Base-by-base conservation (phyloP, 2,329 filamentous ascomycete species). In the Alternaria longipes region DNA sequence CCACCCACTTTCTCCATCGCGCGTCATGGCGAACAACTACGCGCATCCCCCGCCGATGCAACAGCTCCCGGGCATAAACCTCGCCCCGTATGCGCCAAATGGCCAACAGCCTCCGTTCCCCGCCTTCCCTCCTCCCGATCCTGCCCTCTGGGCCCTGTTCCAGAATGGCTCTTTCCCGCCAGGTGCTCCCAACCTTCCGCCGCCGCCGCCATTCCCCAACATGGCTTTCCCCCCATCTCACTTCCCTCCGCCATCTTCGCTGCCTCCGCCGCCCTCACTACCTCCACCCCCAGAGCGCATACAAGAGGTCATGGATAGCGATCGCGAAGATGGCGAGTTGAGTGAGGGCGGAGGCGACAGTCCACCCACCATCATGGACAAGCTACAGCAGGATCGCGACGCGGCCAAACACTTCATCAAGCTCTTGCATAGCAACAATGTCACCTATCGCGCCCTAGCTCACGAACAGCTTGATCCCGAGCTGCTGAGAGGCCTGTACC, bases 251-350 rank as follows among this genome's bases (percentile, higher is more conserved):
- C 18, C 40, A 8, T 42, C 20, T 24, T 70, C 68, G 8, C 62
- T 66, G 28, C 64, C 70, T 28, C 69, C 45, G 12, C 59, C n/a
- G 26, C 60, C 14, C 36, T n/a, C 16, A n/a, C 61, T 66, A 18
- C 64, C 71, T 30, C 69, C 47, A 12, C 58, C 14, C 22, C 62
- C 14, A 40, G 71, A 78, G 26, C 74, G 74, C 50, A 46, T 77
- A 11, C 63, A 64, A 30, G 71, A 76, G 16, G 71, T 75, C 30
- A 66, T 76, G 50, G 75, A 82, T 46, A 76, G 77, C 56, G 84
- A 85, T 58, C 81, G 81, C 57, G 91, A 95, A 71, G 92, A 96
- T 70, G 91, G 91, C 16, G 92, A 96, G 75, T 76, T 95, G 30
- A 91, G 88, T 64, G 92, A 94, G 32, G 32, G 12, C 32, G 11